These are phyloP conservation scores for Mycena galericulata DNA, from an alignment of 768 basidiomycete genomes.

Conservation along the genomic window DNA sequence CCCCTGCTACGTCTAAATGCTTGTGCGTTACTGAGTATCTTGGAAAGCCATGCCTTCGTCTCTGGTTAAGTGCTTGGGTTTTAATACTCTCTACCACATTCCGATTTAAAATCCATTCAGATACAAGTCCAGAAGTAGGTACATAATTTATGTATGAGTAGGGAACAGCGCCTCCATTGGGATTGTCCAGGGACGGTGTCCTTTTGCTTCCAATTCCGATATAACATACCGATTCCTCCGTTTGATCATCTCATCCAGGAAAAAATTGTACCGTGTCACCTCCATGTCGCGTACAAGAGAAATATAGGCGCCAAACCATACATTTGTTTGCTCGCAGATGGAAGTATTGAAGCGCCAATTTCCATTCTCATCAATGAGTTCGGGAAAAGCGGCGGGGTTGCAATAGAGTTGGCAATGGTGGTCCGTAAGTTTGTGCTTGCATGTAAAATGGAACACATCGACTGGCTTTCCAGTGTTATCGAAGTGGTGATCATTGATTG, in stretches of 20 bases:
- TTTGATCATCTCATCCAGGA: neutral
- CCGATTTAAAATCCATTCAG: too few species aligned
- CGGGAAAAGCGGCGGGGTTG: conserved; percentile 44
- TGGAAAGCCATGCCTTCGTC: too few species aligned
- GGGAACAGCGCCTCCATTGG: neutral
- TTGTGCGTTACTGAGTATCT: too few species aligned
- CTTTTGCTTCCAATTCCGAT: neutral
- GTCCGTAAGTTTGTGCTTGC: conserved; percentile 21
- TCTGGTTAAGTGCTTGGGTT: too few species aligned
- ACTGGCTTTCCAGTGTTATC: conserved; percentile 21
- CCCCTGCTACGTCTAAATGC: too few species aligned
- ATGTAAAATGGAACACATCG: conserved; percentile 32
- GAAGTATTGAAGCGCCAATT: conserved; percentile 48
- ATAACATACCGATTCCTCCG: neutral
- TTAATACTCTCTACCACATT: neutral
- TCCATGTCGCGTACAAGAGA: neutral
- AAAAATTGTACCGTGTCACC: neutral
- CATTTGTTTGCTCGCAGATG: conserved; percentile 42
- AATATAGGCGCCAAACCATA: conserved; percentile 39
- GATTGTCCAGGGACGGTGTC: neutral
- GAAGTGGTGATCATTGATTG: conserved; percentile 2
- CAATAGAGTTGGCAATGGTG: conserved; percentile 17
- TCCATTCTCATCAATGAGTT: conserved; percentile 33
- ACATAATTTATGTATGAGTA: neutral
- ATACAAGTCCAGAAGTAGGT: neutral